Percentiles rank a stretch among this genome's conserved stretches.
Conservation (phyloP, 202 grass and related monocot species). For the Carex arenaria region DNA sequence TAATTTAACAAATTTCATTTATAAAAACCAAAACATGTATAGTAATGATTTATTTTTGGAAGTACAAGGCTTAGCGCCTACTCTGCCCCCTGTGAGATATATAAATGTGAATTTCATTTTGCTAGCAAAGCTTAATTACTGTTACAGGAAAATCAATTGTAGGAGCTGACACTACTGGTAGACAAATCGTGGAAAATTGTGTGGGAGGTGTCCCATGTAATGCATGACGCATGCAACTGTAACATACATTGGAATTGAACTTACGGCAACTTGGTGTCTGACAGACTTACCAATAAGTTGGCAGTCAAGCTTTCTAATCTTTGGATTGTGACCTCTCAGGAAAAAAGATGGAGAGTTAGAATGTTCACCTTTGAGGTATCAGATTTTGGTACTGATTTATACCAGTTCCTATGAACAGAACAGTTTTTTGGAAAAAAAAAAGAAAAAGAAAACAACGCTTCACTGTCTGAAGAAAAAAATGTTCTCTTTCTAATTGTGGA, state of each 20-base stretch:
- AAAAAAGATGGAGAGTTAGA: neutral
- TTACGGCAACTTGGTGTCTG: neutral
- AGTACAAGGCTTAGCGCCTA: no score
- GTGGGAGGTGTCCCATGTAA: constrained; percentile 37
- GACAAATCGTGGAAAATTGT: constrained; percentile 74
- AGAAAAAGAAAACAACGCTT: neutral
- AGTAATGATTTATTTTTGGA: no score
- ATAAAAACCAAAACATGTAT: neutral
- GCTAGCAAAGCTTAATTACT: neutral
- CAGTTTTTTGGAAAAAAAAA: neutral
- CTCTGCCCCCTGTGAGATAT: no score
- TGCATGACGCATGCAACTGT: constrained; percentile 11
- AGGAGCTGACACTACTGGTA: constrained; percentile 59
- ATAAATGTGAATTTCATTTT: neutral
- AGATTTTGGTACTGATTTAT: neutral
- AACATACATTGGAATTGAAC: neutral
- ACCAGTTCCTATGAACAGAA: neutral
- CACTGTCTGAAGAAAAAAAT: neutral
- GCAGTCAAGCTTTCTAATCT: constrained; percentile 19
- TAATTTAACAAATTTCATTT: neutral
- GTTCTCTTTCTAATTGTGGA: neutral
- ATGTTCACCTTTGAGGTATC: constrained; percentile 6
- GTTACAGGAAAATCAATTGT: constrained; percentile 19
- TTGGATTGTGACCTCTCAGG: constrained; percentile 2
- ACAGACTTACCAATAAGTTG: neutral